Conservation (phyloP, 768 basidiomycete genomes). For the Pisolithus microcarpus region DNA sequence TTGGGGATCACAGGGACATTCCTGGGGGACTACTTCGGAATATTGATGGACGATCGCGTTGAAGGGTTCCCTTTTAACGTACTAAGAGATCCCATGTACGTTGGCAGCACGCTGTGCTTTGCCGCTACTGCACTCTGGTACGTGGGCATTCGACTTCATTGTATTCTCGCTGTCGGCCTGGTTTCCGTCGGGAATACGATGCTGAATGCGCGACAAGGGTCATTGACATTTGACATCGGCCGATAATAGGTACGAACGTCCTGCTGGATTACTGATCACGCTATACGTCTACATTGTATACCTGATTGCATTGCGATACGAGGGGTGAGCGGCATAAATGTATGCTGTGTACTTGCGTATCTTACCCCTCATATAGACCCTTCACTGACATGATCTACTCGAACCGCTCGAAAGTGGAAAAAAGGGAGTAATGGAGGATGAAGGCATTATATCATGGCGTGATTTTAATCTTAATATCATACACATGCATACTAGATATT, state of each 20-base stretch:
- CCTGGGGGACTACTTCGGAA: slow-evolving; percentile 78
- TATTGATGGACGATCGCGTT: slow-evolving; percentile 83
- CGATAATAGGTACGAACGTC: slow-evolving; percentile 66
- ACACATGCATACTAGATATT: no score
- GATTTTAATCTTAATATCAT: neutral
- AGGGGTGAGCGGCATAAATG: slow-evolving; percentile 58
- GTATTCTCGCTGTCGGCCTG: no score
- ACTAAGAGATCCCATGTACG: slow-evolving; percentile 92
- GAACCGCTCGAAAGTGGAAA: slow-evolving; percentile 35
- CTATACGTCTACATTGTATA: slow-evolving; percentile 81
- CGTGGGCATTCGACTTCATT: slow-evolving; percentile 17
- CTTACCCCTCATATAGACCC: slow-evolving; percentile 35
- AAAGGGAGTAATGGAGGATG: slow-evolving; percentile 8
- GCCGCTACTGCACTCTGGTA: slow-evolving; percentile 81
- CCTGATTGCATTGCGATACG: slow-evolving; percentile 73
- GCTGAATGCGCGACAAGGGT: no score
- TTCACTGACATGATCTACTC: slow-evolving; percentile 82
- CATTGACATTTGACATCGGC: neutral
- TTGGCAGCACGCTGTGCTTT: slow-evolving; percentile 90
- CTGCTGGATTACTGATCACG: slow-evolving; percentile 76
- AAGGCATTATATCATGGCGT: neutral
- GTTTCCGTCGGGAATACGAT: no score
- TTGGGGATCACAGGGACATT: slow-evolving; percentile 93
- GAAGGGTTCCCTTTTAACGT: slow-evolving; percentile 97
- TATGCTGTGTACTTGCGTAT: neutral